Conservation (phyloP, 208 protist genomes). For the Perkinsela sp. region DNA sequence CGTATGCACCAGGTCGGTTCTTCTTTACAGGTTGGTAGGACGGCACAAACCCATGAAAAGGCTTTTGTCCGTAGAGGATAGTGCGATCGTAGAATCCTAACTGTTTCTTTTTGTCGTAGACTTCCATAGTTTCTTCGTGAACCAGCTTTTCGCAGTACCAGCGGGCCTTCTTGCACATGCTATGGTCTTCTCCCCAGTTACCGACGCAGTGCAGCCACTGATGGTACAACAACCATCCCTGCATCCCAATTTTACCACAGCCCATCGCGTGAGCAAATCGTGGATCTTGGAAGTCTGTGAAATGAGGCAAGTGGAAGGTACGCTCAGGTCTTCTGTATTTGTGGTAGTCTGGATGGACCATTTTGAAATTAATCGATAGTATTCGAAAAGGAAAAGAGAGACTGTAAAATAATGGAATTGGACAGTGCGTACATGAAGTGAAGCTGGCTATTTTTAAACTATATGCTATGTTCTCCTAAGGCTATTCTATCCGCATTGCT, state of each 20-base stretch:
- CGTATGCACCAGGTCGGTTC: conserved; percentile 55
- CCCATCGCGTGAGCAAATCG: conserved; percentile 17
- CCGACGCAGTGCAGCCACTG: conserved; percentile 65
- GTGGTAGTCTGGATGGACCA: conserved; percentile 43
- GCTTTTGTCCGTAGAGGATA: conserved; percentile 45
- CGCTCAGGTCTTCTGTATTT: conserved; percentile 54
- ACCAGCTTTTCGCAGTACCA: conserved; percentile 64
- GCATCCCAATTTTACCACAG: conserved; percentile 37
- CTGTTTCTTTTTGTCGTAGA: conserved; percentile 54
- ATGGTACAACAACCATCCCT: conserved; percentile 56
- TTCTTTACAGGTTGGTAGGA: conserved; percentile 57
- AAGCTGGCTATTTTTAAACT: too few species aligned
- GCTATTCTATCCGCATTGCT: too few species aligned
- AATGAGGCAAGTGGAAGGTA: conserved; percentile 32
- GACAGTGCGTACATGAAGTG: too few species aligned
- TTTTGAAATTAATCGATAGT: conserved; percentile 4
- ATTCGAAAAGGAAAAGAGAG: background rate
- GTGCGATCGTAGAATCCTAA: conserved; percentile 57
- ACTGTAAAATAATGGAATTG: too few species aligned
- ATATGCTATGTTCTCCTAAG: too few species aligned
- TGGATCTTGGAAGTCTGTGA: conserved; percentile 51
- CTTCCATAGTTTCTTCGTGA: conserved; percentile 47
- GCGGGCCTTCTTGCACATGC: conserved; percentile 65
- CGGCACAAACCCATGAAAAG: conserved; percentile 58
- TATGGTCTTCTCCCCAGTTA: conserved; percentile 64